Evolutionary conservation across 2,329 filamentous ascomycete genomes (phyloP).

Genomic region (Aspergillus floridensis): DNA sequence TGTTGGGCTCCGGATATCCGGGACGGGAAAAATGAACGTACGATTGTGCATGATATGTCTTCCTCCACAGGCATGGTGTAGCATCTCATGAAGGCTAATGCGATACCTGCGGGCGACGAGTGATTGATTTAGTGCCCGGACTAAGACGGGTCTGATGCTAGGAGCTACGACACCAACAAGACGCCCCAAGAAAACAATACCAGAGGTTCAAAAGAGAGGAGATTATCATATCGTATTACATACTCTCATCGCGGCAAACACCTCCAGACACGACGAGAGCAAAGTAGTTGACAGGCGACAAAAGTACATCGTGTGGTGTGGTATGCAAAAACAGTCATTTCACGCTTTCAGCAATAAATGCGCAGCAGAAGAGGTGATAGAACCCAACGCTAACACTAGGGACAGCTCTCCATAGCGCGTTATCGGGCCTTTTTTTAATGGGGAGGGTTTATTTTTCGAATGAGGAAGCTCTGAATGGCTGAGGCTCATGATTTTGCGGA

Average conservation of each 20-base stretch:
- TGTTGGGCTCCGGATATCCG: too few relatives aligned
- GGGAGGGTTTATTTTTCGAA: constrained; percentile 11
- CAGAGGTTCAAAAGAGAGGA: constrained; percentile 24
- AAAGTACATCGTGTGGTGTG: constrained; percentile 34
- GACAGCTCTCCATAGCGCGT: constrained; percentile 5
- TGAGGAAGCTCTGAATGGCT: constrained; percentile 18
- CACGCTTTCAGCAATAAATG: constrained; percentile 27
- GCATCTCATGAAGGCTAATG: too few relatives aligned
- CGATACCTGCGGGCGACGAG: too few relatives aligned
- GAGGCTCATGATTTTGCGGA: constrained; percentile 31
- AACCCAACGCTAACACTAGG: constrained; percentile 8
- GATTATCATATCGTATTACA: constrained; percentile 33
- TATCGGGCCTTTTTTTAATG: constrained; percentile 17
- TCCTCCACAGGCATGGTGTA: too few relatives aligned
- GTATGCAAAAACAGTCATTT: constrained; percentile 31
- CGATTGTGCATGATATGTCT: too few relatives aligned
- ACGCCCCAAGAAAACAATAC: neutral
- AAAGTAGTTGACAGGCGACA: constrained; percentile 19
- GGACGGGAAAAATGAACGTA: accelerated
- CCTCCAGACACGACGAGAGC: constrained; percentile 16
- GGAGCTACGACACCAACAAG: too few relatives aligned
- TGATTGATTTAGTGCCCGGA: too few relatives aligned
- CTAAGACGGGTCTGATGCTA: too few relatives aligned
- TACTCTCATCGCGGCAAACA: constrained; percentile 20
- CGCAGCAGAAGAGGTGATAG: constrained; percentile 16